Evolutionary conservation across 805 yeast species (phyloP), one percentile per base, ranked within the genome.

Genomic region (Kuraishia piskuri): DNA sequence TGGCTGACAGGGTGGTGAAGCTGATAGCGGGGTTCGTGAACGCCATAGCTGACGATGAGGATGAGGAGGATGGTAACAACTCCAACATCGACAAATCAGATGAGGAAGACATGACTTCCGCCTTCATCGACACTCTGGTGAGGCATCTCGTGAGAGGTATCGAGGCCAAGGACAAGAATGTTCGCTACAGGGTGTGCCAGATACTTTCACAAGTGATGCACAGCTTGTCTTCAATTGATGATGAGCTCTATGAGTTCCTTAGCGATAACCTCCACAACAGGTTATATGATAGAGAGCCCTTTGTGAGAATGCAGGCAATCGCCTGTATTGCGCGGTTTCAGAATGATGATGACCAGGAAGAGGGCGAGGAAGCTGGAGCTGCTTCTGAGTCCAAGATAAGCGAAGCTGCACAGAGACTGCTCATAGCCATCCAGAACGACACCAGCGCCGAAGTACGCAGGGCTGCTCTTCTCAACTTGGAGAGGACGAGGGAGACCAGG

Each of bases 361-460:
- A 60, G 51, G 62, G 64, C 51, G 62, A 64, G 53, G 71, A 65
- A 48, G 68, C 70, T 51, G 22, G n/a, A 17, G 22, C 21, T 17
- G 51, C n/a, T 17, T 21, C 22, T 20, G 31, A 44, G 7, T 22
- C 22, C n/a, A 72, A 66, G 36, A 62, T 72, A 26, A 74, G 75
- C 54, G 74, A 74, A 55, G 81, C 82, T 6, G 74, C 79, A 2
- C 70, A 74, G 48, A 71, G 71, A 46, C 68, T 82, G 37, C 60
- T 78, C 51, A 65, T 66, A n/a, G 75, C 84, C 0, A 72, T 89
- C 59, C 85, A 82, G 61, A 80, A 85, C 62, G 99, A 92, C 68
- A 79, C 88, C 2, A 85, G 86, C 60, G 83, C 96, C 0, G 98
- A 94, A 57, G 96, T 91, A 1, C 77, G 98, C 58, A 76, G 96